Evolutionary conservation across 2,329 filamentous ascomycete genomes (phyloP).

Genomic region (Bipolaris zeicola): DNA sequence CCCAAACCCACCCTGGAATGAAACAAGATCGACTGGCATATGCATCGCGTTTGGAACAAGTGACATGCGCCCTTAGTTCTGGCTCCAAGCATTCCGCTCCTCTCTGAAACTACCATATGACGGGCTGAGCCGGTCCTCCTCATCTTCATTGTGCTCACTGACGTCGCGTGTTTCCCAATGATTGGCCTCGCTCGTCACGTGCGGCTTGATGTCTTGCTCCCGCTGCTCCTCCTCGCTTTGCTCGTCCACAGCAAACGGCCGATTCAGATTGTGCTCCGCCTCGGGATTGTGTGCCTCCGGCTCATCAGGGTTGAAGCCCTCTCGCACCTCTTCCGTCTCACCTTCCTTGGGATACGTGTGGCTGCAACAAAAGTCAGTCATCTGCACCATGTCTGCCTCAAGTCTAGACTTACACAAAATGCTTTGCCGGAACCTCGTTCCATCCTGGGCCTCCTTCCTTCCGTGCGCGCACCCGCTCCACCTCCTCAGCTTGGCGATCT

Average conservation of each 20-base stretch:
- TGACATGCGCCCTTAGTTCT: constrained; percentile 17
- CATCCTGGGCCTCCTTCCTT: constrained; percentile 67
- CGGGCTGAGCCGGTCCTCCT: constrained; percentile 33
- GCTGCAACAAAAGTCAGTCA: constrained; percentile 37
- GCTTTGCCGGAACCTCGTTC: constrained; percentile 62
- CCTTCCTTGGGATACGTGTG: constrained; percentile 55
- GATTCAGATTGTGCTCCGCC: constrained; percentile 51
- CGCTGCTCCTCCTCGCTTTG: constrained; percentile 42
- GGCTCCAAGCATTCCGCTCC: constrained; percentile 50
- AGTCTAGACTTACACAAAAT: constrained; percentile 57
- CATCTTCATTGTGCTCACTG: constrained; percentile 23
- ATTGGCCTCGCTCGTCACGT: constrained; percentile 51
- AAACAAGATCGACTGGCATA: background rate
- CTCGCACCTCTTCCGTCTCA: constrained; percentile 58
- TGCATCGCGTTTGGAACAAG: background rate
- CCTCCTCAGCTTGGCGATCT: constrained; percentile 65
- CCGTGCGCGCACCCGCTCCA: constrained; percentile 65
- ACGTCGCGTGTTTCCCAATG: constrained; percentile 52
- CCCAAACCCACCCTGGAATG: background rate
- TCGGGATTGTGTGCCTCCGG: constrained; percentile 52
- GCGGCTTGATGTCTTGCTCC: constrained; percentile 41
- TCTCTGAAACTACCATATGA: constrained; percentile 53
- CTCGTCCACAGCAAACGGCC: constrained; percentile 52
- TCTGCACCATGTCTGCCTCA: background rate
- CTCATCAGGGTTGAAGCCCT: constrained; percentile 60